A percentile compares a stretch with the other conserved stretches of the same genome.
These are phyloP conservation scores for Colletotrichum australisinense DNA, from an alignment of 2,329 filamentous ascomycete species.

Conservation along the genomic window DNA sequence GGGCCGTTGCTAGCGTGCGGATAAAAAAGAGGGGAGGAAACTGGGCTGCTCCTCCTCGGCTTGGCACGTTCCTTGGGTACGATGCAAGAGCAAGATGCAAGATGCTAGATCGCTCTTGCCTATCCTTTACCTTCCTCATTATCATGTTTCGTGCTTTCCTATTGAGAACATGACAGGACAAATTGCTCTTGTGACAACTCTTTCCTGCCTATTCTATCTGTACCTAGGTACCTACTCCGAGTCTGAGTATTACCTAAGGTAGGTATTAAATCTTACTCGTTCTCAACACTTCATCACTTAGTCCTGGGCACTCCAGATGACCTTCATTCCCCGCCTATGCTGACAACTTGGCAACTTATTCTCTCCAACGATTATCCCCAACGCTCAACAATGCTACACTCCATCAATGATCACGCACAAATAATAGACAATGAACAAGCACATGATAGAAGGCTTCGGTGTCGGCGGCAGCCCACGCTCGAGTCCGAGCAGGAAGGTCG, in stretches of 20 bases:
- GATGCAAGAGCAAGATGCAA: slow-evolving; percentile 23
- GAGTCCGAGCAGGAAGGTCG: neutral
- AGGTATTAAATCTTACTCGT: neutral
- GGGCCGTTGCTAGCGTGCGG: slow-evolving; percentile 20
- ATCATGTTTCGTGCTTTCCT: too few relatives aligned
- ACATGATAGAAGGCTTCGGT: neutral
- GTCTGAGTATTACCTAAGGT: too few relatives aligned
- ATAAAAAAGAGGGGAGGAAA: slow-evolving; percentile 23
- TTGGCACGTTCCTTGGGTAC: slow-evolving; percentile 13
- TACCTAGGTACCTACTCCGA: neutral
- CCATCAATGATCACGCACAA: neutral
- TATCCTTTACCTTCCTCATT: neutral
- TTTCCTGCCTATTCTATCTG: neutral
- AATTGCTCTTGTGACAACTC: neutral
- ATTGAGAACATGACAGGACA: neutral
- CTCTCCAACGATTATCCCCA: slow-evolving; percentile 1
- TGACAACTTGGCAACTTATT: neutral
- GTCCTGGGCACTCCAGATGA: neutral
- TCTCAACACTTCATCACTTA: neutral
- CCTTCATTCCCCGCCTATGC: neutral
- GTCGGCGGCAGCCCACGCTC: neutral
- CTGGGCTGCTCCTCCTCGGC: neutral
- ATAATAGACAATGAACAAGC: neutral
- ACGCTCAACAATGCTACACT: slow-evolving; percentile 2
- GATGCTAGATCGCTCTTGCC: slow-evolving; percentile 23